Evolutionary conservation across 2,329 filamentous ascomycete species (phyloP).

Genomic region (Cytospora leucostoma): DNA sequence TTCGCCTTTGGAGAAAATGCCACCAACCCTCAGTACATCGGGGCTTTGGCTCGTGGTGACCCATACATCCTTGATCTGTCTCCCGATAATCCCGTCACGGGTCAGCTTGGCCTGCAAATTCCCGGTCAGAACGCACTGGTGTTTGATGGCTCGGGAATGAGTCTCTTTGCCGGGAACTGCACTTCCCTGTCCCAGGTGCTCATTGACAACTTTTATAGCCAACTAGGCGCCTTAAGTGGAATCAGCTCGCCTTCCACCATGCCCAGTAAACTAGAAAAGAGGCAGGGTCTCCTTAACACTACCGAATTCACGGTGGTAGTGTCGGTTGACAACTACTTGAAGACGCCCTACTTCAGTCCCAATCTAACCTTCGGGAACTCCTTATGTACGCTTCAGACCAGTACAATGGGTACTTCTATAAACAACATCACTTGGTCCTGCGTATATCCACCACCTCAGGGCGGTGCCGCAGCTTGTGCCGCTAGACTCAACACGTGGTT

Average conservation of each 20-base stretch:
- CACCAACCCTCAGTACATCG: constrained; percentile 32
- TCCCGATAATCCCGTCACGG: constrained; percentile 26
- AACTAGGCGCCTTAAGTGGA: constrained; percentile 26
- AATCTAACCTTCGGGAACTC: constrained; percentile 30
- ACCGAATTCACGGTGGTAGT: constrained; percentile 29
- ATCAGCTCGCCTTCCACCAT: not conserved
- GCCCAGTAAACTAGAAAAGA: not conserved
- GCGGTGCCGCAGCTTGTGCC: constrained; percentile 29
- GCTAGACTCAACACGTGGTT: constrained; percentile 30
- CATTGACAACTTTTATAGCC: constrained; percentile 30
- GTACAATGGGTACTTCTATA: constrained; percentile 15
- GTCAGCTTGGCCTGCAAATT: constrained; percentile 28
- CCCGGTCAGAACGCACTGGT: constrained; percentile 29
- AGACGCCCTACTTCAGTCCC: constrained; percentile 22
- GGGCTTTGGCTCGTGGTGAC: constrained; percentile 28
- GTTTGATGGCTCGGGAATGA: constrained; percentile 31
- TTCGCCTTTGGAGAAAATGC: constrained; percentile 32
- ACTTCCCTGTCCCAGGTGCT: constrained; percentile 28
- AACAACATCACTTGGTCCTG: constrained; percentile 31
- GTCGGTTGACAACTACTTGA: constrained; percentile 24
- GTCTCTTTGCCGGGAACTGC: constrained; percentile 31
- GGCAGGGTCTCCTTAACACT: constrained; percentile 26
- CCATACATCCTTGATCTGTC: constrained; percentile 30
- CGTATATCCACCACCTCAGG: constrained; percentile 30
- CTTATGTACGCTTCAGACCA: constrained; percentile 25